phyloP scores from a whole-genome alignment of 1,284 basidiomycete species.

The Ganoderma sinense region DNA sequence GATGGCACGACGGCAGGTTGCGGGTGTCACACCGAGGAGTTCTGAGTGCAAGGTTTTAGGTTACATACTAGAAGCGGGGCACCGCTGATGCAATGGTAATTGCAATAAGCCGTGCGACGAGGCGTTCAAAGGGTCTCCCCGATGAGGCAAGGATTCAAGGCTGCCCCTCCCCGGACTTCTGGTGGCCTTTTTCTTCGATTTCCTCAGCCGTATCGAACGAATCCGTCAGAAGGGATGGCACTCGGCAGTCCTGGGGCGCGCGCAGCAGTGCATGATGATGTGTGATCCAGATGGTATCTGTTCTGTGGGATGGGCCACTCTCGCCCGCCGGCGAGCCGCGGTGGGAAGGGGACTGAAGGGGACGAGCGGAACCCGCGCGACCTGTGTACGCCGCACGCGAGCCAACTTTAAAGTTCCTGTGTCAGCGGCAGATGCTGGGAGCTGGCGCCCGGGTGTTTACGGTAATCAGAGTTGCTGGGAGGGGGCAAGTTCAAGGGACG shows the following conservation, averaged over 20 bases:
- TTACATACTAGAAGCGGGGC: constrained; percentile 1
- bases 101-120: not conserved
- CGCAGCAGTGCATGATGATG: not conserved
- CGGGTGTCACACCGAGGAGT: not conserved
- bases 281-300: not conserved
- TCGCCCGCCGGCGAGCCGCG: not conserved
- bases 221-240: constrained; percentile 6
- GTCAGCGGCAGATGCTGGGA: not conserved
- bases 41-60: constrained; percentile 4
- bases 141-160: not conserved
- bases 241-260: constrained; percentile 1
- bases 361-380: not conserved
- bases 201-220: not conserved
- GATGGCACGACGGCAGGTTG: not conserved
- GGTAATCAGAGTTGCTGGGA: not conserved
- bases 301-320: not conserved
- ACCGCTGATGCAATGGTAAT: not conserved
- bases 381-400: not conserved
- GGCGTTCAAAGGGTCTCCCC: not conserved
- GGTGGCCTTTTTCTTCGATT: not conserved
- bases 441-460: not conserved
- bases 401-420: not conserved
- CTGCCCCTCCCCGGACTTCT: not conserved
- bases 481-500: not conserved
- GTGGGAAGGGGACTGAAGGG: too few species aligned